Evolutionary conservation across 345 rosid genomes (phyloP), one percentile per base, ranked within the genome.

Genomic region (Limnanthes douglasii): DNA sequence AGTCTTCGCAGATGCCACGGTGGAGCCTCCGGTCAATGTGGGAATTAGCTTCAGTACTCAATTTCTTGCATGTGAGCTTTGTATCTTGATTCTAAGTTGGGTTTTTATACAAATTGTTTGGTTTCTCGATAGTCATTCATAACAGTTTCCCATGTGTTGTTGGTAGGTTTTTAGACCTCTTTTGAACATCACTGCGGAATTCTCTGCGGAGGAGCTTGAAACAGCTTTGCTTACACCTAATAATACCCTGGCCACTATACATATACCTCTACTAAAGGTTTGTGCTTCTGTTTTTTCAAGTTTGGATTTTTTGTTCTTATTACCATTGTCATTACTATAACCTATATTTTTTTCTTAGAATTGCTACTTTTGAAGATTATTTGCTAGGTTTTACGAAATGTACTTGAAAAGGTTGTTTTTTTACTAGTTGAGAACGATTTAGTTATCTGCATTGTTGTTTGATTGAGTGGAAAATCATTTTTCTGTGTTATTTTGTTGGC

Each of bases 11-110:
- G 72, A 49, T 81, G 68, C 76, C 93, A 13, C 64, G 99, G 39
- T 81, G 99, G 99, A 85, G 43, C 51, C 86, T 92, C 50, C 85
- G 99, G 36, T 83, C 81, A 13, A 92, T 92, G 96, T 85, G 96
- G 96, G 93, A 92, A 61, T 68, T 92, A 60, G 95, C 95, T 57
- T 92, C 99, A 1, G 43, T 85, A 5, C 90, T 92, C 46, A 75
- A 92, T 73, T 85, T 92, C 66, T 73, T 92, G 76, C 94, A 85
- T 70, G 99, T 92, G 61, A 69, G 84, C 39, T 31, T 45, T 39
- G 40, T 39, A 27, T 57, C 28, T 41, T 52, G 21, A 21, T 34
- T 45, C 30, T 20, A 15, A 20, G 9, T 36, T 43, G 28, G 11
- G 4, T 20, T 10, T 18, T 25, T 23, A 26, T 43, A 2, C 36